Conservation (phyloP, 1,139 yeast species). For the Geotrichum bryndzae region DNA sequence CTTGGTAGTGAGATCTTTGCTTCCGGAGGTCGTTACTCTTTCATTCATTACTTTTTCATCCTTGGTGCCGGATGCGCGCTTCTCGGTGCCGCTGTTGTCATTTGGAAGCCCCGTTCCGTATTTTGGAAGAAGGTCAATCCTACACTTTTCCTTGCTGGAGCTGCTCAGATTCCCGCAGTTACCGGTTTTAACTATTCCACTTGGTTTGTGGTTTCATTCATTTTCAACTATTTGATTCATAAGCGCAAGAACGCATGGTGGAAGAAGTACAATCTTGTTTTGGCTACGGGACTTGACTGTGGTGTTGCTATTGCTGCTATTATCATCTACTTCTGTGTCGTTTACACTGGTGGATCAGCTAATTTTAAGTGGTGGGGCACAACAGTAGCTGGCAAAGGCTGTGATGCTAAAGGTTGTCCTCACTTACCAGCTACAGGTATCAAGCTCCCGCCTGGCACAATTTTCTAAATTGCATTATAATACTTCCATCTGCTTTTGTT, state of each 20-base stretch:
- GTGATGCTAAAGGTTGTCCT: slow-evolving; percentile 25
- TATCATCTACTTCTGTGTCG: slow-evolving; percentile 43
- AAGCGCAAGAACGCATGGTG: slow-evolving; percentile 41
- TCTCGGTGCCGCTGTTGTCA: slow-evolving; percentile 21
- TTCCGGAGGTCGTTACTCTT: slow-evolving; percentile 27
- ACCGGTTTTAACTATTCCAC: slow-evolving; percentile 40
- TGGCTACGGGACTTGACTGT: slow-evolving; percentile 32
- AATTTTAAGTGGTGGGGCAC: slow-evolving; percentile 48
- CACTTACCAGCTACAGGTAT: not conserved
- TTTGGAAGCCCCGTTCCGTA: slow-evolving; percentile 35
- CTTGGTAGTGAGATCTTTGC: slow-evolving; percentile 45
- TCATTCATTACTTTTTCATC: slow-evolving; percentile 38
- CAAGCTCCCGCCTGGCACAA: slow-evolving; percentile 1
- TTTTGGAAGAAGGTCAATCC: slow-evolving; percentile 23
- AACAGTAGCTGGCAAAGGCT: slow-evolving; percentile 30
- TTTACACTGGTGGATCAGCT: slow-evolving; percentile 35
- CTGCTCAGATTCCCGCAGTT: slow-evolving; percentile 41
- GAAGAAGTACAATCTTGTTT: slow-evolving; percentile 64
- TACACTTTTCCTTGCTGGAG: slow-evolving; percentile 40
- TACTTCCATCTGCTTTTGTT: too few species aligned
- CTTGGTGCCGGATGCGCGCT: slow-evolving; percentile 18
- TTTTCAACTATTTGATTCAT: slow-evolving; percentile 39
- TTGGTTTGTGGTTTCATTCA: slow-evolving; percentile 38
- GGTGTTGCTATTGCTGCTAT: slow-evolving; percentile 46
- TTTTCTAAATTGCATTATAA: not conserved